Evolutionary conservation across 2,329 filamentous ascomycete species (phyloP).

Genomic region (Pezicula carpinea): DNA sequence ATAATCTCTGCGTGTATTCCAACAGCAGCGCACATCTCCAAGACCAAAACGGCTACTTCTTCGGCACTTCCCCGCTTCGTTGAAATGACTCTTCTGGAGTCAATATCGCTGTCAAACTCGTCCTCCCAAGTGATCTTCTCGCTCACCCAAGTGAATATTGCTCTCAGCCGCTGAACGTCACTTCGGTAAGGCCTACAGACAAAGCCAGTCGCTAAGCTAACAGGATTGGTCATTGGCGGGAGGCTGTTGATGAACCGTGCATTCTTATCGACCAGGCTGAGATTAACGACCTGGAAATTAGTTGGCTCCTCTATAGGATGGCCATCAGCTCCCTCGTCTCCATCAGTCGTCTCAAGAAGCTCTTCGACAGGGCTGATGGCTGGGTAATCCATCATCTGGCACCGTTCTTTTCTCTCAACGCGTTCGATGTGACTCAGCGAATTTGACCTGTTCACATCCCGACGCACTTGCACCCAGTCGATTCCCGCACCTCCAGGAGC

Average conservation of each 20-base stretch:
- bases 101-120: constrained; percentile 79
- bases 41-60: constrained; percentile 82
- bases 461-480: constrained; percentile 96
- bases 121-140: constrained; percentile 96
- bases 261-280: constrained; percentile 91
- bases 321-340: constrained; percentile 85
- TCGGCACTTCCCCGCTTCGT: constrained; percentile 79
- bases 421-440: constrained; percentile 86
- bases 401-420: constrained; percentile 78
- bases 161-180: constrained; percentile 85
- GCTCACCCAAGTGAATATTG: constrained; percentile 97
- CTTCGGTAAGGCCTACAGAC: constrained; percentile 92
- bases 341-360: constrained; percentile 77
- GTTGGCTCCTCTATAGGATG: constrained; percentile 75
- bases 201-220: constrained; percentile 81
- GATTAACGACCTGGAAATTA: constrained; percentile 75
- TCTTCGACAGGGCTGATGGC: constrained; percentile 87
- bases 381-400: constrained; percentile 89
- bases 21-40: constrained; percentile 90
- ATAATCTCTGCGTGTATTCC: constrained; percentile 85
- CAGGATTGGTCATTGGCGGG: constrained; percentile 75
- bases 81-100: constrained; percentile 79
- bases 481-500: constrained; percentile 46
- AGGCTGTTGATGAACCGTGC: constrained; percentile 83
- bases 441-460: constrained; percentile 93